A percentile compares a stretch with the other conserved stretches of the same genome.
Conservation (phyloP, 2,329 filamentous ascomycete species). For the Colletotrichum scovillei region DNA sequence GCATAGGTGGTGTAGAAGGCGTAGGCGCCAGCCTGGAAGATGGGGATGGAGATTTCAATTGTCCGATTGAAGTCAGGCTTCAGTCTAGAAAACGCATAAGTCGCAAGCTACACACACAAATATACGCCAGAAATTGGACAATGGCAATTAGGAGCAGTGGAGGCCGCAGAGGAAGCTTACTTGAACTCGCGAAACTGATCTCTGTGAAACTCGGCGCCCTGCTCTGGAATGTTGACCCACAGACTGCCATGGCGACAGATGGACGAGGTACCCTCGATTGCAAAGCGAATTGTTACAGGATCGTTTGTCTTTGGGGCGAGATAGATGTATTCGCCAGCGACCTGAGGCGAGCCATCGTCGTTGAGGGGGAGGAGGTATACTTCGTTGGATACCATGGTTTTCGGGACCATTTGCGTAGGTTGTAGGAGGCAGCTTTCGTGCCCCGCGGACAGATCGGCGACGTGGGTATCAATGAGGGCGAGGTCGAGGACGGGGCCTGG, state of each 20-base stretch:
- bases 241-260: slow-evolving; percentile 94
- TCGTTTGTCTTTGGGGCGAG: slow-evolving; percentile 79
- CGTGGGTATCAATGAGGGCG: slow-evolving; percentile 6
- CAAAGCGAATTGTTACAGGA: slow-evolving; percentile 86
- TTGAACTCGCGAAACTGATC: slow-evolving; percentile 88
- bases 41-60: slow-evolving; percentile 89
- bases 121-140: background rate
- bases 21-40: slow-evolving; percentile 86
- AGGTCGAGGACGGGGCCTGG: background rate
- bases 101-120: background rate
- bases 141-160: background rate
- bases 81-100: slow-evolving; percentile 65
- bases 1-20: slow-evolving; percentile 95
- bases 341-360: slow-evolving; percentile 91
- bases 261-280: slow-evolving; percentile 93
- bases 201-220: slow-evolving; percentile 80
- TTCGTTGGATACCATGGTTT: slow-evolving; percentile 73
- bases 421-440: slow-evolving; percentile 37
- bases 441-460: slow-evolving; percentile 34
- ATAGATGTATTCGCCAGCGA: slow-evolving; percentile 92
- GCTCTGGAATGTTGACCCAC: slow-evolving; percentile 93
- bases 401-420: slow-evolving; percentile 63
- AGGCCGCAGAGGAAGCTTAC: slow-evolving; percentile 64
- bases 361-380: slow-evolving; percentile 92
- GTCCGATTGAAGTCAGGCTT: slow-evolving; percentile 92